Base-by-base conservation (phyloP, 805 yeast genomes). In the Schwanniomyces vanrijiae region DNA sequence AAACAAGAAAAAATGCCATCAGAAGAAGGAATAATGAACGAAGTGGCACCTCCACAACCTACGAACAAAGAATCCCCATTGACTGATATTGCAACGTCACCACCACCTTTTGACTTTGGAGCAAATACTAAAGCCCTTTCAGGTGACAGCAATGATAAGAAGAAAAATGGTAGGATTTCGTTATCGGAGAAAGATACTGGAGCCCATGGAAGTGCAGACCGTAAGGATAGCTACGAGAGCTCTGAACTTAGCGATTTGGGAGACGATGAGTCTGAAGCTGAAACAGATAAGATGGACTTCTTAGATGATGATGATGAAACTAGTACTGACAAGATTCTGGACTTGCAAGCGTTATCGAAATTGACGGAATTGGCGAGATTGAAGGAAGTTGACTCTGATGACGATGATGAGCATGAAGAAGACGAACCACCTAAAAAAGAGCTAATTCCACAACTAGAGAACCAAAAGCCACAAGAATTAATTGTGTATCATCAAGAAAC, bases 221-320 rank as follows among this genome's bases (percentile, higher is more conserved):
- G 41, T 14, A 59, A 56, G 44, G 68, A 59, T 48, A 59, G 53
- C 43, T 66, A 65, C 54, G 76, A 71, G 37, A 70, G 75, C 56
- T 68, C 74, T 7, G 78, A 73, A 48, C 60, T 73, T 39, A 71
- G 76, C 35, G 87, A 81, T 46, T 64, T 81, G 51, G 82, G 80
- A 41, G 86, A 81, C 45, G 73, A 80, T 47, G 83, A 76, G 46
- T 85, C 94, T 13, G 97, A 90, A 65, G 96, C 94, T 14, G 97
- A 90, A 62, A 90, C 97, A 0, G 97, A 90, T 60, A 85, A 81
- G 56, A 82, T 90, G 88, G 92, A 82, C 49, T 72, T 69, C 49
- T 60, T 75, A 50, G 76, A 73, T 19, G 73, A 68, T 8, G 61
- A 59, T 37, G 51, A 46, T 9, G 47, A 53, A 26, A 41, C 48